Evolutionary conservation across 306 rosid species (phyloP), one percentile per base, ranked within the genome.

Genomic region (Mimosa bimucronata): DNA sequence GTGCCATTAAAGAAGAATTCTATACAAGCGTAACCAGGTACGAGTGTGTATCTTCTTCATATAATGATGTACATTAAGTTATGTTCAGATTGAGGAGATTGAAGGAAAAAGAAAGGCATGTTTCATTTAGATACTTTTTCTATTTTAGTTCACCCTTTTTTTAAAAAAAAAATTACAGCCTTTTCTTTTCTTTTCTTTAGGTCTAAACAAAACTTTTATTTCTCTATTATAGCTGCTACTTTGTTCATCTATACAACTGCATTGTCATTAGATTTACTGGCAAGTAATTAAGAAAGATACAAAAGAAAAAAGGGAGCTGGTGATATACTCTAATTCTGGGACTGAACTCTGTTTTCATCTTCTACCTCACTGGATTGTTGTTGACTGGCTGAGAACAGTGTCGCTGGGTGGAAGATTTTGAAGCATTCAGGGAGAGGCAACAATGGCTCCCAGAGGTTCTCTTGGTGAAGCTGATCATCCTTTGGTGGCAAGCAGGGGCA

Each of bases 391-490:
- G n/a, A 64, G 71, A 79, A 70, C 41, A 29, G 40, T 26, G 66
- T 60, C 1, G 31, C 29, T 30, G 42, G 19, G 40, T 6, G 19
- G 71, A 42, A 53, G 58, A 73, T 66, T 73, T 37, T 57, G 85
- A 48, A 57, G 75, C 71, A 40, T 44, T 28, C 15, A 71, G 66
- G 40, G 62, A 44, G 57, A 52, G 57, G 31, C 13, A 48, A 42
- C 73, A 72, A 9, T 75, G 31, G 21, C 55, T 58, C 79, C 83
- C 75, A 28, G 72, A 21, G 1, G 25, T 58, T 48, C 61, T 85
- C 67, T 23, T 78, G 57, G 88, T 73, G 74, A 87, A 87, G 1
- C 84, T 80, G 42, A 85, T 5, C 23, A 21, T 82, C 28, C 44
- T 58, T 18, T 77, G 76, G 2, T 26, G 75, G 80, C 64, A 81